phyloP scores from a whole-genome alignment of 2,329 filamentous ascomycete genomes.

The Zymoseptoria pseudotritici region DNA sequence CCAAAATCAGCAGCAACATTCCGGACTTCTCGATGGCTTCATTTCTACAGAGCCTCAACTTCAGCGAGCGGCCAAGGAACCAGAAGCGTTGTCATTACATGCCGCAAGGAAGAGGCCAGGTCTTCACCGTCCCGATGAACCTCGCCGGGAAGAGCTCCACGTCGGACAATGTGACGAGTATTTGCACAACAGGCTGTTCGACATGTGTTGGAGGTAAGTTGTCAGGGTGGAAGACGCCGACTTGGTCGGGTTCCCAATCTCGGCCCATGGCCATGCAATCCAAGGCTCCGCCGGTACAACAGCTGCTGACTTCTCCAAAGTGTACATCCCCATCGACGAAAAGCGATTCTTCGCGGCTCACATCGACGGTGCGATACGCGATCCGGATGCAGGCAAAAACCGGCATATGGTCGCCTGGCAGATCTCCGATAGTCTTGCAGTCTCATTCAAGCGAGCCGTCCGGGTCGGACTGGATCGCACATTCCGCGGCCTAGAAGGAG shows the following conservation, averaged over 20 bases:
- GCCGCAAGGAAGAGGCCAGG: neutral
- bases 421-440: neutral
- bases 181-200: slow-evolving; percentile 1
- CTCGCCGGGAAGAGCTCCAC: neutral
- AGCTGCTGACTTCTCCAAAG: neutral
- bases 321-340: slow-evolving; percentile 2
- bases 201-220: slow-evolving; percentile 1
- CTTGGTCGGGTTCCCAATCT: neutral
- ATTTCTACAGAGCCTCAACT: neutral
- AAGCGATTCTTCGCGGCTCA: slow-evolving; percentile 4
- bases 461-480: neutral
- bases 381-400: neutral
- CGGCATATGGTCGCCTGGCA: neutral
- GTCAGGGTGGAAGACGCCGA: neutral
- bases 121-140: neutral
- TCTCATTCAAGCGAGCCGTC: neutral
- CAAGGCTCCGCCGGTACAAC: neutral
- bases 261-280: neutral
- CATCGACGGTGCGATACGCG: neutral
- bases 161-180: neutral
- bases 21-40: neutral
- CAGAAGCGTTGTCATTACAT: neutral
- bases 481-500: neutral
- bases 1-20: neutral
- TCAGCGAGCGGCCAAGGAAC: neutral